Evolutionary conservation across 768 basidiomycete species (phyloP), one percentile per base, ranked within the genome.

Genomic region (Agaricus sinodeliciosus): DNA sequence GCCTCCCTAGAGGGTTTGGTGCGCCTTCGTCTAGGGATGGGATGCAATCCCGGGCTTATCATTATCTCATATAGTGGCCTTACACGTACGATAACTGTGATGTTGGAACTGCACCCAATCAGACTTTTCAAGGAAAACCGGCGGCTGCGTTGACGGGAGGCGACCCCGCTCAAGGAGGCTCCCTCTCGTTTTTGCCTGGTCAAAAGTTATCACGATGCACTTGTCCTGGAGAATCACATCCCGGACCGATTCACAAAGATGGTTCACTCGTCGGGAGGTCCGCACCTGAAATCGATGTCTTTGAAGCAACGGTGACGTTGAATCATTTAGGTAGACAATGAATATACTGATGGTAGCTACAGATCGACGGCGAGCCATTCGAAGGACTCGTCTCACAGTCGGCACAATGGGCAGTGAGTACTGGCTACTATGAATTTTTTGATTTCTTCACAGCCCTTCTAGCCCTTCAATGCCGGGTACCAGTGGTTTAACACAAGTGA

Each of bases 131-230:
- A 54, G 84, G 82, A 1, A 63, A 63, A 43, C 94, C 94, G 1
- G 51, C 58, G 9, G 77, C 84, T 3, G 84, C 90, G 5, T 70
- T 76, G 4, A 69, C 69, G 15, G 74, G 76, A 47, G 91, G 91
- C 12, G 87, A 89, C 60, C 61, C 71, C 2, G 59, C 62, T 18
- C 70, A 77, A 43, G 72, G 72, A 49, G 75, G 73, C 41, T 75
- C 72, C 8, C 69, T 97, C 19, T 92, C 90, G 0, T 96, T 76
- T 65, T 85, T 96, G 41, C 89, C 85, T 1, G 95, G 95, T 11
- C 94, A 96, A 64, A 79, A 83, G 49, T 71, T 96, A 25, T 91
- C 89, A 5, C 74, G 87, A 43, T 97, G 95, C 67, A 97, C 95
- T 2, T 97, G 95, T 63, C 67, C 75, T 11, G 83, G 84, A 22